Base-by-base conservation (phyloP, 495 filamentous ascomycete species). In the Xylaria castorea region DNA sequence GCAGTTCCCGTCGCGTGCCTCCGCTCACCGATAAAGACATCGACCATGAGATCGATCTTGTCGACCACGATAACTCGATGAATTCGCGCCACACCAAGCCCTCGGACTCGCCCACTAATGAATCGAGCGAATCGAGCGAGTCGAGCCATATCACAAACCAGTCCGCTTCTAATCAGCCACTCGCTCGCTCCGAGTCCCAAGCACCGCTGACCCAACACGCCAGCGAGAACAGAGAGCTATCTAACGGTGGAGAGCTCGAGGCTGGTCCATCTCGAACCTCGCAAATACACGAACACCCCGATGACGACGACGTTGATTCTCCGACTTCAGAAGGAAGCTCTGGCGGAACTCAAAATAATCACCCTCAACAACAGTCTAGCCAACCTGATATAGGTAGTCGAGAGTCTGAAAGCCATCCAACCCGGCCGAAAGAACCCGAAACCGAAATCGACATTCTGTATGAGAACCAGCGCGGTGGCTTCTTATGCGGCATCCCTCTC, bases 381-480 rank as follows among this genome's bases (percentile, higher is more conserved):
- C 63, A 25, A 34, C 20, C 51, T n/a, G 57, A 25, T 46, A n/a
- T 30, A 25, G 51, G 27, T 16, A 46, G 30, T 30, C 36, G 25
- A 44, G 27, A 42, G 36, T 32, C 70, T 57, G 62, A 46, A 16
- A 50, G 18, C 3, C 78, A 50, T 44, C 20, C 60, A 5, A 46
- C 42, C 18, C 44, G 65, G 44, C 36, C 66, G 18, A 72, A 80
- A 76, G 71, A 73, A 9, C 75, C 76, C 30, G 91, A 92, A 73
- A 82, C 88, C 3, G 88, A 85, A 16, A 88, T 99, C 38, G 97
- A 99, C 71, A 88, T 98, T 14, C 87, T 99, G 9, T 98, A 97
- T 78, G 97, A 99, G 81, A 98, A 99, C 78, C 91, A 97, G 78
- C 86, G 93, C 22, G 93, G 93, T 25, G 83, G 87, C 44, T 98